A percentile compares a stretch with the other conserved stretches of the same genome.
Conservation (phyloP, 2,329 filamentous ascomycete genomes). For the Neoscytalidium dimidiatum region DNA sequence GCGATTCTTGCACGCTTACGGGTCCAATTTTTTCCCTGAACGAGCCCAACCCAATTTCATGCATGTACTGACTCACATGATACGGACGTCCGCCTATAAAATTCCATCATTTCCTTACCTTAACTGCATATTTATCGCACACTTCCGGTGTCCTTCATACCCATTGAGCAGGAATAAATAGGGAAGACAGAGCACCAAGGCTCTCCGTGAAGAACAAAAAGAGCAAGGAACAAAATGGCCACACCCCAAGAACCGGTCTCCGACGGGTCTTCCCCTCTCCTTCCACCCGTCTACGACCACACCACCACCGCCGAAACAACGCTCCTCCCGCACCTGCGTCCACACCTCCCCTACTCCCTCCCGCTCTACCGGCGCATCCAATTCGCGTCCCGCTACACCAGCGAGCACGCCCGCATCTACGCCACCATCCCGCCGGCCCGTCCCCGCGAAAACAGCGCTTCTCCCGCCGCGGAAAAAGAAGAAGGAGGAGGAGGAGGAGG, state of each 20-base stretch:
- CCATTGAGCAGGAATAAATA: neutral
- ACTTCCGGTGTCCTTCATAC: neutral
- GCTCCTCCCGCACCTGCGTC: slow-evolving; percentile 52
- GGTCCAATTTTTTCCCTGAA: neutral
- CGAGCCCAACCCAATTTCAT: neutral
- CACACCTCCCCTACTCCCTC: slow-evolving; percentile 60
- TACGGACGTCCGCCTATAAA: neutral
- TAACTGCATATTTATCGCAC: neutral
- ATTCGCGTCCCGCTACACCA: slow-evolving; percentile 55
- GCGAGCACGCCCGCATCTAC: slow-evolving; percentile 35
- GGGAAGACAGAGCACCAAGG: neutral
- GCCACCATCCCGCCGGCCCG: slow-evolving; percentile 32
- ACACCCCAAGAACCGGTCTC: neutral
- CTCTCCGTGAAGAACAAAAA: neutral
- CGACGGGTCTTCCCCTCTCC: neutral
- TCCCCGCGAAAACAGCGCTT: slow-evolving; percentile 28
- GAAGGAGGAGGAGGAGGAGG: too few species aligned
- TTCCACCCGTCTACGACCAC: neutral
- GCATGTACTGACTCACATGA: slow-evolving; percentile 11
- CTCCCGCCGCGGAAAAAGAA: neutral
- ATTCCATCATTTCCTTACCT: neutral
- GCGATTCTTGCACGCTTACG: neutral
- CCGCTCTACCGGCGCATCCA: slow-evolving; percentile 65
- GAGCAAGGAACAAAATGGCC: neutral
- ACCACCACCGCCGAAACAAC: slow-evolving; percentile 45